A percentile compares a stretch with the other conserved stretches of the same genome.
Evolutionary conservation across 768 basidiomycete species (phyloP).

Genomic region (Sarcodon aspratus): DNA sequence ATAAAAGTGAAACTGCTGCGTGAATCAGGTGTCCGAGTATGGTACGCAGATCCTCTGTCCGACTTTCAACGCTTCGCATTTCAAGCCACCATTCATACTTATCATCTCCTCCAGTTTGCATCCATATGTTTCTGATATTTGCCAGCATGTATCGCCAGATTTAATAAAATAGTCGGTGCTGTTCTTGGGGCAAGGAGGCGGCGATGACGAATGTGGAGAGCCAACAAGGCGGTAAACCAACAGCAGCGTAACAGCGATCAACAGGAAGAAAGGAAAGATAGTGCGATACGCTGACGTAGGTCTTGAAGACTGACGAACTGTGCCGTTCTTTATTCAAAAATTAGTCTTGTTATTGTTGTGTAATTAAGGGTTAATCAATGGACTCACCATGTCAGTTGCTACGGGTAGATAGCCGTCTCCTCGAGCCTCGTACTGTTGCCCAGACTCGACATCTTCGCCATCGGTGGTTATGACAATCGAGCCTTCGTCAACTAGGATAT

Average conservation of each 20-base stretch:
- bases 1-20: too few species aligned
- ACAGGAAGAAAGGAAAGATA: slow-evolving; percentile 64
- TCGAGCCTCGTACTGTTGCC: not conserved
- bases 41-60: slow-evolving; percentile 54
- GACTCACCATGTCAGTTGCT: not conserved
- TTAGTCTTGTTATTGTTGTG: not conserved
- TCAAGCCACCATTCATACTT: slow-evolving; percentile 38
- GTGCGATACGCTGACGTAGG: slow-evolving; percentile 34
- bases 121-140: slow-evolving; percentile 36
- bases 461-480: not conserved
- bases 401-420: not conserved
- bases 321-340: slow-evolving; percentile 2
- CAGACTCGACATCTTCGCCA: not conserved
- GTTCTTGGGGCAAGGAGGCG: slow-evolving; percentile 6
- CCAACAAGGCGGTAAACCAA: slow-evolving; percentile 52
- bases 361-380: not conserved
- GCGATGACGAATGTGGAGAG: slow-evolving; percentile 26
- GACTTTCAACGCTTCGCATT: slow-evolving; percentile 48
- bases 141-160: slow-evolving; percentile 60
- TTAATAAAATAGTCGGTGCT: slow-evolving; percentile 33
- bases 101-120: slow-evolving; percentile 40
- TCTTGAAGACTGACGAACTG: slow-evolving; percentile 1
- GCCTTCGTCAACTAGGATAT: not conserved
- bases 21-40: not conserved
- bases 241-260: slow-evolving; percentile 50